These are phyloP conservation scores for Dionaea muscipula DNA, from an alignment of 179 eudicot genomes.

Conservation along the genomic window DNA sequence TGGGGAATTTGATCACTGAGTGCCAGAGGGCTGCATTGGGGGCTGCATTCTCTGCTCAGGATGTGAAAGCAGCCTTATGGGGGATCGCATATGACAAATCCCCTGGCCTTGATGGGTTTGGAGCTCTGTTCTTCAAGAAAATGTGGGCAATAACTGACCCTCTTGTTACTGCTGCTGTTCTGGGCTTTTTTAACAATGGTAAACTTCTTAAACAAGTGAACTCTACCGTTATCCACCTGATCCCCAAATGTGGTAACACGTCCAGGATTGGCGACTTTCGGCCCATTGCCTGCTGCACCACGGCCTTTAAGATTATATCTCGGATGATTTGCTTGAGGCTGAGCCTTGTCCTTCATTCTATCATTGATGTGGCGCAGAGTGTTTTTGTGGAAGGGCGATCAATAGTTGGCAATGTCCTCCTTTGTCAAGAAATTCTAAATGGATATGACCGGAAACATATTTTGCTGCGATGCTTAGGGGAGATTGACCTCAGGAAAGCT, in stretches of 20 bases:
- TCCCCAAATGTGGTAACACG: not conserved
- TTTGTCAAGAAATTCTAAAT: not conserved
- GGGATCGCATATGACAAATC: constrained; percentile 2
- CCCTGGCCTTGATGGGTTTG: not conserved
- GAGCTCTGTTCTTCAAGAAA: not conserved
- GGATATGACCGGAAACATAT: not conserved
- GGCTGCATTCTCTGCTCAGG: no score
- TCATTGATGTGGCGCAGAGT: not conserved
- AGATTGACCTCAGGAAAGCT: not conserved
- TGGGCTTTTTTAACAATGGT: not conserved
- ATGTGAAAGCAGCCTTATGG: no score
- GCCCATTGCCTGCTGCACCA: not conserved
- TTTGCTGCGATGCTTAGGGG: not conserved
- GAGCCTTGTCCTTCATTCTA: not conserved
- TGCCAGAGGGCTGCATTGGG: no score
- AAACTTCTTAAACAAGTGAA: not conserved
- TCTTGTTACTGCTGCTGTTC: not conserved
- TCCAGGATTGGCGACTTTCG: not conserved
- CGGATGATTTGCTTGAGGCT: not conserved
- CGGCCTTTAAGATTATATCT: not conserved
- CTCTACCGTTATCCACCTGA: not conserved
- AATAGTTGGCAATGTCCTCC: not conserved
- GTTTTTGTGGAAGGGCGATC: not conserved
- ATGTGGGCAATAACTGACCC: not conserved
- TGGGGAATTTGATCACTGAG: no score